Percentiles rank a stretch among this genome's conserved stretches.
Evolutionary conservation across 2,329 filamentous ascomycete genomes (phyloP).

Genomic region (Raffaelea deltoideospora): DNA sequence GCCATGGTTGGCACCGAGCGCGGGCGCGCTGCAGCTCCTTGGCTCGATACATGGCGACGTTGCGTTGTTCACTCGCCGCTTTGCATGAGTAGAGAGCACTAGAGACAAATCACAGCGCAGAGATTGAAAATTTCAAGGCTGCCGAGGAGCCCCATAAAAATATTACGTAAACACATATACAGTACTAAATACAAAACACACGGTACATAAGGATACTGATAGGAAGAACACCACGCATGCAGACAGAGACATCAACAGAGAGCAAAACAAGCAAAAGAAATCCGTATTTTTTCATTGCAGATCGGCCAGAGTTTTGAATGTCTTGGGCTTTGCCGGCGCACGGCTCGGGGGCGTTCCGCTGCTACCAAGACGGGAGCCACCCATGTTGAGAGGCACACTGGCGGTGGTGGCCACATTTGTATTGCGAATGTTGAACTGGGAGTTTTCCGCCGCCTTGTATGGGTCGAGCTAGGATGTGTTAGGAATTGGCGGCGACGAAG

Average conservation of each 20-base stretch:
- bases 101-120: constrained; percentile 7
- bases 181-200: not conserved
- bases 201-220: not conserved
- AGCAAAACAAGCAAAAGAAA: not conserved
- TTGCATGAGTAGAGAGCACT: not conserved
- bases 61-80: not conserved
- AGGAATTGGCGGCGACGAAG: no score
- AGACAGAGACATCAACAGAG: not conserved
- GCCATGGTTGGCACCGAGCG: constrained; percentile 10
- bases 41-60: constrained; percentile 5
- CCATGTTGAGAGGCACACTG: no score
- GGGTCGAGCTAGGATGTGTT: constrained; percentile 36
- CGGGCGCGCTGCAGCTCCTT: constrained; percentile 9
- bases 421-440: constrained; percentile 39
- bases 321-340: constrained; percentile 15
- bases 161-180: constrained; percentile 1
- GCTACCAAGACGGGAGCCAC: not conserved
- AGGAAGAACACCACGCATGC: not conserved
- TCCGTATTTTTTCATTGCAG: constrained; percentile 18
- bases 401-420: constrained; percentile 8
- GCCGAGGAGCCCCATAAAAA: not conserved
- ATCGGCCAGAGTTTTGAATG: constrained; percentile 39
- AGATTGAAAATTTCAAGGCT: constrained; percentile 10
- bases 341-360: not conserved
- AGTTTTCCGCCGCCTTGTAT: constrained; percentile 44